Evolutionary conservation across 1,284 basidiomycete species (phyloP).

Genomic region (Trichosporon ovoides): DNA sequence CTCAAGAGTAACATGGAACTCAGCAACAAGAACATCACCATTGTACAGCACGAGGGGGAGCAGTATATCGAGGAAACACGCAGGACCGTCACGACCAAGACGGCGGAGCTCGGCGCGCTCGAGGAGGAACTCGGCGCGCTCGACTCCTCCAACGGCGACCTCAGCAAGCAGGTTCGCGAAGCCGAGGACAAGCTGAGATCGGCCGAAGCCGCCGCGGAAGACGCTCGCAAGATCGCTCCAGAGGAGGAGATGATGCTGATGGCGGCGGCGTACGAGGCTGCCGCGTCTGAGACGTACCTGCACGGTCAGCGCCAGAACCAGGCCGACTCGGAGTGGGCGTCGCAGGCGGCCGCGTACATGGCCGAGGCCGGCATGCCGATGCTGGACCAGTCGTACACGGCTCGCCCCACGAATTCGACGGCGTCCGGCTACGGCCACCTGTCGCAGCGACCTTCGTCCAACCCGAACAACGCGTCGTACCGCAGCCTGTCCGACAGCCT

Average conservation of each 20-base stretch:
- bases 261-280: conserved; percentile 45
- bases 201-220: conserved; percentile 29
- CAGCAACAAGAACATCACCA: conserved; percentile 42
- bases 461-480: conserved; percentile 23
- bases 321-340: conserved; percentile 36
- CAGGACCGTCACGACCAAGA: conserved; percentile 61
- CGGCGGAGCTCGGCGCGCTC: conserved; percentile 42
- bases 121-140: conserved; percentile 35
- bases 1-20: conserved; percentile 56
- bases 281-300: conserved; percentile 41
- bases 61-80: conserved; percentile 35
- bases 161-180: conserved; percentile 34
- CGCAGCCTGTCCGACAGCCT: conserved; percentile 23
- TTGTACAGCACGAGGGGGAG: conserved; percentile 56
- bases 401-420: conserved; percentile 27
- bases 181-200: conserved; percentile 41
- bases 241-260: conserved; percentile 49
- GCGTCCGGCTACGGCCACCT: conserved; percentile 30
- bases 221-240: conserved; percentile 36
- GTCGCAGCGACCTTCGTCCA: conserved; percentile 10
- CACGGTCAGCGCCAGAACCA: conserved; percentile 29
- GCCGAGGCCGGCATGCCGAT: conserved; percentile 45
- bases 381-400: conserved; percentile 44
- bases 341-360: conserved; percentile 45
- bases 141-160: conserved; percentile 32